These are phyloP conservation scores for Aphanoascus verrucosus DNA, from an alignment of 2,329 filamentous ascomycete species.

Conservation along the genomic window DNA sequence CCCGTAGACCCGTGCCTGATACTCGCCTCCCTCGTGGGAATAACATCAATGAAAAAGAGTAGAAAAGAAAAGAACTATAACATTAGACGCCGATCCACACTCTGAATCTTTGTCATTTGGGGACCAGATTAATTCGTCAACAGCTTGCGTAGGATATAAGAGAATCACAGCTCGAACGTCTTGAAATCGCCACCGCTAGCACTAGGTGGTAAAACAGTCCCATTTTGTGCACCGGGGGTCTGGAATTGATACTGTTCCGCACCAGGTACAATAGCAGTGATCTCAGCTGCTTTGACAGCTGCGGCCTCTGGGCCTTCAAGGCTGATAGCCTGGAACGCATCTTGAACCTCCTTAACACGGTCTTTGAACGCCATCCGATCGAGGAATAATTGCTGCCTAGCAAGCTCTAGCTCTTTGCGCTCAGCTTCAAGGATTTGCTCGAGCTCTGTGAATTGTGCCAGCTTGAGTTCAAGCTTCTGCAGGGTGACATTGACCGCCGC, in stretches of 20 bases:
- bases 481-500: slow-evolving; percentile 88
- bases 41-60: not conserved
- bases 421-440: slow-evolving; percentile 86
- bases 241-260: slow-evolving; percentile 35
- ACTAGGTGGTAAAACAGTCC: slow-evolving; percentile 30
- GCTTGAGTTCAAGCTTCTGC: slow-evolving; percentile 89
- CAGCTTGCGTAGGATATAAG: not conserved
- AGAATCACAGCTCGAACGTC: slow-evolving; percentile 31
- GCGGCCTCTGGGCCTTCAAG: slow-evolving; percentile 36
- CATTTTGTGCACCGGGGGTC: slow-evolving; percentile 22
- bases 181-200: slow-evolving; percentile 34
- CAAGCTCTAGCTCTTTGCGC: slow-evolving; percentile 81
- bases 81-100: not conserved
- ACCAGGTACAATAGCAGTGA: slow-evolving; percentile 27
- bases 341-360: slow-evolving; percentile 72
- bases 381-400: slow-evolving; percentile 83
- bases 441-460: slow-evolving; percentile 94
- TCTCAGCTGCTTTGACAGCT: slow-evolving; percentile 28
- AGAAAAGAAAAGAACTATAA: not conserved
- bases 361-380: slow-evolving; percentile 85
- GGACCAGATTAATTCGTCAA: too few relatives aligned
- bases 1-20: slow-evolving; percentile 6
- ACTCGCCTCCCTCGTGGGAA: slow-evolving; percentile 5
- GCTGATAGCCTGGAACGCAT: slow-evolving; percentile 46
- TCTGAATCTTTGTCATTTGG: not conserved